Evolutionary conservation across 2,329 filamentous ascomycete species (phyloP).

Genomic region (Sclerotinia nivalis): DNA sequence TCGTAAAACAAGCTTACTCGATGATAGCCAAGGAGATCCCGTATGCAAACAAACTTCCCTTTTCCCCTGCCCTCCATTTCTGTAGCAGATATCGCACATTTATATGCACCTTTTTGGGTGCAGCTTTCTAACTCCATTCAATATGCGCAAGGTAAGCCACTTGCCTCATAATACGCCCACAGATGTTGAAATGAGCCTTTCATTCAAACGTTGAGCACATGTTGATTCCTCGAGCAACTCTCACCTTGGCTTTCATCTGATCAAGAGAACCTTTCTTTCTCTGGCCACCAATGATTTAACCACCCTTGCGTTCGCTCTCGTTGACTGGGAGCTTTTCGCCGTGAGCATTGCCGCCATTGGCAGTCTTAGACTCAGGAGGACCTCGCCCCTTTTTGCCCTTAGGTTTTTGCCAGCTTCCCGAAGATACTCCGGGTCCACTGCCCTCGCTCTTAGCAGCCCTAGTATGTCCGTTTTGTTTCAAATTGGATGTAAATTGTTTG

Average conservation of each 20-base stretch:
- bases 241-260: conserved; percentile 7
- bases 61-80: not conserved
- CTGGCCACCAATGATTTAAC: conserved; percentile 43
- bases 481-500: conserved; percentile 28
- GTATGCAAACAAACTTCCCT: conserved; percentile 19
- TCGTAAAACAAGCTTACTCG: conserved; percentile 13
- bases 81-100: not conserved
- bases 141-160: not conserved
- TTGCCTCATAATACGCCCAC: not conserved
- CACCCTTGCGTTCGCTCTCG: conserved; percentile 63
- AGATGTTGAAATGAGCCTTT: not conserved
- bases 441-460: conserved; percentile 57
- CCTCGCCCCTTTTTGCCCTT: conserved; percentile 55
- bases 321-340: conserved; percentile 59
- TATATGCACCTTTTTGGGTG: not conserved
- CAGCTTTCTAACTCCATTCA: conserved; percentile 2
- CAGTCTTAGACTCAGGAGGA: conserved; percentile 49
- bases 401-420: conserved; percentile 59
- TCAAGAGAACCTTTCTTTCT: not conserved
- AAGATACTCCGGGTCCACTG: conserved; percentile 36
- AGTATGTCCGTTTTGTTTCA: conserved; percentile 54
- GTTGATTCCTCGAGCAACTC: not conserved
- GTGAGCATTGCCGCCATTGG: conserved; percentile 46
- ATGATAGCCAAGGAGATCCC: conserved; percentile 20
- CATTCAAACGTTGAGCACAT: not conserved